Evolutionary conservation across 2,329 filamentous ascomycete genomes (phyloP).

Genomic region (Xylariales sp.): DNA sequence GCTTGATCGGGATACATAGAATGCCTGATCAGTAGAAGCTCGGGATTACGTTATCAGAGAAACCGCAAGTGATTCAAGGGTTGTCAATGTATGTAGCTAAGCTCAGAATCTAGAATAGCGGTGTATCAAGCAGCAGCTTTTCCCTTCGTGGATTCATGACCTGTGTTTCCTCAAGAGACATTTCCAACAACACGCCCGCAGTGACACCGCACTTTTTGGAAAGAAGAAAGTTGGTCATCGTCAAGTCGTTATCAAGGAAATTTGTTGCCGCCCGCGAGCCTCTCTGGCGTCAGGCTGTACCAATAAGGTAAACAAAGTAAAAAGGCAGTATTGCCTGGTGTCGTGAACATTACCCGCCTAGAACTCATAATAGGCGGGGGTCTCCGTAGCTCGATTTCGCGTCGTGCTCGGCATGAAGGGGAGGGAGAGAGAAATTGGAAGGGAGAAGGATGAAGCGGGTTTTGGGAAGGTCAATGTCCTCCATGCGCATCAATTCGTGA

Average conservation of each 20-base stretch:
- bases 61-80: too few relatives aligned
- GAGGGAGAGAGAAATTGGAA: constrained; percentile 5
- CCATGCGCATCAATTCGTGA: constrained; percentile 29
- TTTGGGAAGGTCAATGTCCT: constrained; percentile 25
- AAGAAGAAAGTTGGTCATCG: constrained; percentile 29
- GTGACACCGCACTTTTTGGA: constrained; percentile 34
- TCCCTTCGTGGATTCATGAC: constrained; percentile 34
- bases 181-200: constrained; percentile 32
- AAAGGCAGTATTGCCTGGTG: constrained; percentile 24
- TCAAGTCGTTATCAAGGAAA: constrained; percentile 30
- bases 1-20: too few relatives aligned
- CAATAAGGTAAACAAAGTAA: constrained; percentile 23
- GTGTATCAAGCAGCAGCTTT: constrained; percentile 34
- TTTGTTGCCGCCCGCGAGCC: constrained; percentile 21
- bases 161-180: constrained; percentile 34
- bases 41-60: too few relatives aligned
- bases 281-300: constrained; percentile 17
- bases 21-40: too few relatives aligned
- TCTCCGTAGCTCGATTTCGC: constrained; percentile 27
- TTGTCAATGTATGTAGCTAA: constrained; percentile 19
- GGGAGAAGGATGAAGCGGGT: constrained; percentile 8
- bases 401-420: constrained; percentile 23
- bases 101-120: constrained; percentile 27
- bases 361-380: constrained; percentile 25
- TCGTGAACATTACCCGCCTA: constrained; percentile 29